Percentiles rank a stretch among this genome's conserved stretches.
These are phyloP conservation scores for Colletotrichum camelliae DNA, from an alignment of 2,329 filamentous ascomycete species.

Conservation along the genomic window DNA sequence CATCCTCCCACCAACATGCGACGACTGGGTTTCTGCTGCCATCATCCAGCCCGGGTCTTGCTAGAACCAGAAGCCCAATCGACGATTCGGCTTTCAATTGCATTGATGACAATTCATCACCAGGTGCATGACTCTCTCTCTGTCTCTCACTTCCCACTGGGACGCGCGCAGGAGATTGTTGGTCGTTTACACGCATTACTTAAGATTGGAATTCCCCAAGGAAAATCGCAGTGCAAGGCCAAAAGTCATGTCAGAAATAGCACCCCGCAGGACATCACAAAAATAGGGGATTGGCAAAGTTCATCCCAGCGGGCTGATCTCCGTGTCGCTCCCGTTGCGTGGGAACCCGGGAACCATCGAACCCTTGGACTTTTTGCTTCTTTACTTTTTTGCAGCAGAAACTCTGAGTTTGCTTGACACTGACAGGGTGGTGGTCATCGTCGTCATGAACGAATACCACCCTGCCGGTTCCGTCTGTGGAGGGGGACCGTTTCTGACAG, in stretches of 20 bases:
- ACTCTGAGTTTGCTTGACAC: not conserved
- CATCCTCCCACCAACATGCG: conserved; percentile 8
- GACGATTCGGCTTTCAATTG: not conserved
- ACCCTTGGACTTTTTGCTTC: not conserved
- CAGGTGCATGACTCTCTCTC: not conserved
- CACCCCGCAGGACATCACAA: not conserved
- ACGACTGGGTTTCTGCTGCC: not conserved
- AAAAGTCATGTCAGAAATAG: not conserved
- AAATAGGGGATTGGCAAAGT: conserved; percentile 2
- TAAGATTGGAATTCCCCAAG: not conserved
- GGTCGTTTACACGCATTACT: not conserved
- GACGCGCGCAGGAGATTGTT: not conserved
- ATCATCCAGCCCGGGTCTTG: not conserved
- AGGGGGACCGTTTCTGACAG: not conserved
- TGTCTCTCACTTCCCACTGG: not conserved
- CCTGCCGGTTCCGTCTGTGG: not conserved
- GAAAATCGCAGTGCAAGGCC: not conserved
- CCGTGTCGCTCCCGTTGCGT: not conserved
- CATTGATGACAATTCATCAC: not conserved
- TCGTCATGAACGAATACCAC: not conserved
- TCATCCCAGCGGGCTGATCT: conserved; percentile 4
- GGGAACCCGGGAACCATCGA: not conserved
- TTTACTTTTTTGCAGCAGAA: not conserved
- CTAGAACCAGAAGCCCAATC: not conserved
- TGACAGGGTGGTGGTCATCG: not conserved